Base-by-base conservation (phyloP, 345 rosid genomes). In the Hibiscus tridactylites region DNA sequence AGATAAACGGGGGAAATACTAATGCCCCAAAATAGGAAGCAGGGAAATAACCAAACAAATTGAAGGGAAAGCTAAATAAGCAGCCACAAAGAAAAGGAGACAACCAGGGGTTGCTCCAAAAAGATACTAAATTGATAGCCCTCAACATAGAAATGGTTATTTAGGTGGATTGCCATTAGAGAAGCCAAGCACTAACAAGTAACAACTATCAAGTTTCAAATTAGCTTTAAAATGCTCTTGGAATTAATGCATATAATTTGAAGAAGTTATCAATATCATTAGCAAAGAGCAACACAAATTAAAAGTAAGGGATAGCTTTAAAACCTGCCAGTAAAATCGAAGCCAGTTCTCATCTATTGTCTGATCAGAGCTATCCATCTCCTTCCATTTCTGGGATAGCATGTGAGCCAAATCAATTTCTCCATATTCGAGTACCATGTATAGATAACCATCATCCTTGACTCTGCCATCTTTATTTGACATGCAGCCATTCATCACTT, bases 271-370 rank as follows among this genome's bases (percentile, higher is more conserved):
- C 39, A 46, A 73, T 69, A 72, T 39, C 67, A 47, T 46, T 64
- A 58, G 67, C 50, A 71, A 69, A 50, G 0, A 15, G 7, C 50
- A 39, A 70, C 58, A 26, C 19, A 2, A 35, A 60, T 33, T 54
- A 39, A 49, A 50, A 70, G 44, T 73, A 68, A 71, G 60, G 83
- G 64, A 65, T 58, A 79, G 77, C 65, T 72, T 70, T 76, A 77
- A 68, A 58, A 95, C 99, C 99, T 95, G 97, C 97, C 97, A 95
- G 82, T 95, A 95, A 81, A 89, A 95, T 66, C 99, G 91, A 76
- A 95, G 97, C 99, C 99, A 95, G 58, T 92, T 95, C 74, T 92
- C 96, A 81, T 95, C 97, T 52, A 95, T 88, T n/a, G 85, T 81
- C 74, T 85, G 89, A 72, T 84, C 78, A 52, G 85, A 79, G 77